Percentiles rank a stretch among this genome's conserved stretches.
phyloP scores from a whole-genome alignment of 495 filamentous ascomycete species.

The Massariosphaeria phaeospora region DNA sequence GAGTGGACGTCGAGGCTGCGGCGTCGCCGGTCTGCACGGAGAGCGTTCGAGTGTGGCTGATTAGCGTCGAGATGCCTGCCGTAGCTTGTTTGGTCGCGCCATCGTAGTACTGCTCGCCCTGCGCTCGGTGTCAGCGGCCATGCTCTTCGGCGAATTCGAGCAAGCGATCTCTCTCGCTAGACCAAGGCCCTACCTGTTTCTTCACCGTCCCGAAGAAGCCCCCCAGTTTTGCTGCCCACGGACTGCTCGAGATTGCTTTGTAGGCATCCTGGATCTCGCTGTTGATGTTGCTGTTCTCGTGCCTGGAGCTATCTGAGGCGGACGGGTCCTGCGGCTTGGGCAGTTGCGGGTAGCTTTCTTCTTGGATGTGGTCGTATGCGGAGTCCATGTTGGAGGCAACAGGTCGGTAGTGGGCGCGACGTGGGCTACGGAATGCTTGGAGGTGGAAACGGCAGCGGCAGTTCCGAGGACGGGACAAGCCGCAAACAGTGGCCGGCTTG shows the following conservation, averaged over 20 bases:
- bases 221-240: slow-evolving; percentile 84
- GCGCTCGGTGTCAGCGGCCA: not conserved
- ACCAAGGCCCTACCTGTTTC: slow-evolving; percentile 58
- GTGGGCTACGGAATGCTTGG: slow-evolving; percentile 1
- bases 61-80: slow-evolving; percentile 57
- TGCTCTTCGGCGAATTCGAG: not conserved
- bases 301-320: slow-evolving; percentile 47
- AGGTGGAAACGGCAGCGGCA: not conserved
- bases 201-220: slow-evolving; percentile 84
- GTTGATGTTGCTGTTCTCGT: slow-evolving; percentile 59
- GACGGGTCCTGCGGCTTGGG: slow-evolving; percentile 39
- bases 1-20: not conserved
- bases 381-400: slow-evolving; percentile 74
- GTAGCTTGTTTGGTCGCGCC: slow-evolving; percentile 76
- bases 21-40: slow-evolving; percentile 31
- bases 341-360: slow-evolving; percentile 64
- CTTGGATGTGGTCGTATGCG: slow-evolving; percentile 94
- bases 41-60: slow-evolving; percentile 27
- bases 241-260: slow-evolving; percentile 81
- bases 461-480: slow-evolving; percentile 3
- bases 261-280: slow-evolving; percentile 92
- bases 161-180: no score
- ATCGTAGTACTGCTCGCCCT: slow-evolving; percentile 83
- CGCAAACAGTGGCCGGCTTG: not conserved
- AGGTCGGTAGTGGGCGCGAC: not conserved